phyloP scores from a whole-genome alignment of 305 asterid genomes.

The Fraxinus nigra region DNA sequence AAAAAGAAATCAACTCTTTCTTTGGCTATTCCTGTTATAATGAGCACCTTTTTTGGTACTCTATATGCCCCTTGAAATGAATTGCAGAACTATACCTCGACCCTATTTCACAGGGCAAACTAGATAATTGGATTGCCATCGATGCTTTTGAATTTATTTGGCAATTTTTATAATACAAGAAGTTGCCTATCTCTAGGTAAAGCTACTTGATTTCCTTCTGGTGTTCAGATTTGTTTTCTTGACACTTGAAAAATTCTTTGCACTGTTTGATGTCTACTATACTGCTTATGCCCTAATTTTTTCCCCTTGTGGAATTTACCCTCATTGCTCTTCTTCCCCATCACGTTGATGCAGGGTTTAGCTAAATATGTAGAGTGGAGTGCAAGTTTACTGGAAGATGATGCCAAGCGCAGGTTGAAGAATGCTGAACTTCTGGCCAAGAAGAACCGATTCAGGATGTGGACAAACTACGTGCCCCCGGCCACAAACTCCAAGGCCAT shows the following conservation, averaged over 20 bases:
- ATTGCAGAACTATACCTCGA: neutral
- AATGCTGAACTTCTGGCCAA: conserved; percentile 87
- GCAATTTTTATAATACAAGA: neutral
- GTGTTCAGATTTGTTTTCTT: neutral
- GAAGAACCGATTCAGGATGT: conserved; percentile 65
- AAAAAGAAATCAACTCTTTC: neutral
- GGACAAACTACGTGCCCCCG: conserved; percentile 95
- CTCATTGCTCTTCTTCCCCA: conserved; percentile 22
- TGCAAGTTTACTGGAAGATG: conserved; percentile 82
- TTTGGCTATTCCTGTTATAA: neutral
- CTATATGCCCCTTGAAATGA: neutral
- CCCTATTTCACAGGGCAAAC: neutral
- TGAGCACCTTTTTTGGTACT: neutral
- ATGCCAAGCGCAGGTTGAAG: conserved; percentile 65
- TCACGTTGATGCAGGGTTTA: conserved; percentile 55
- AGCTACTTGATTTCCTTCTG: neutral
- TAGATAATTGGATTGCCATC: neutral
- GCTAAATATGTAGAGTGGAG: conserved; percentile 98
- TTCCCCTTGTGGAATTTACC: neutral
- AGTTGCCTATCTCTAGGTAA: neutral
- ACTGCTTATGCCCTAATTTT: neutral
- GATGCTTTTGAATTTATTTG: neutral
- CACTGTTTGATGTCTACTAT: conserved; percentile 1
- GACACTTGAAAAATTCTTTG: neutral
- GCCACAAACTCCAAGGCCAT: conserved; percentile 92